phyloP scores from a whole-genome alignment of 257 asterid species.

The Penstemon eatonii region DNA sequence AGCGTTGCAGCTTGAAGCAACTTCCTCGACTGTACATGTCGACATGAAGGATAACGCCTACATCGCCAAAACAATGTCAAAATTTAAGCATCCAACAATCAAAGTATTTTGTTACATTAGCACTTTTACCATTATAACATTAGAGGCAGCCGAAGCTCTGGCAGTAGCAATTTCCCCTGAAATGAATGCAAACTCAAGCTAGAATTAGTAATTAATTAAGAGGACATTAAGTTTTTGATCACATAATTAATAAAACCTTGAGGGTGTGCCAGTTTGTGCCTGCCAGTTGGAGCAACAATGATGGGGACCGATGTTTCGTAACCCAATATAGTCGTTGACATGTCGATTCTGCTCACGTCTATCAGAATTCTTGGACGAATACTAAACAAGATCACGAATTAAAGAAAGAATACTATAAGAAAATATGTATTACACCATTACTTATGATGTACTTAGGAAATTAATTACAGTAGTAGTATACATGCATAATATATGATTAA shows the following conservation, averaged over 20 bases:
- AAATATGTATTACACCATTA: neutral
- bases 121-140: constrained; percentile 53
- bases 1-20: constrained; percentile 64
- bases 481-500: neutral
- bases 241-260: constrained; percentile 38
- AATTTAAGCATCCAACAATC: neutral
- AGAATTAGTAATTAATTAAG: neutral
- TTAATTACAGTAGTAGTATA: neutral
- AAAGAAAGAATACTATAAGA: neutral
- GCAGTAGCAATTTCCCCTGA: constrained; percentile 72
- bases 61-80: neutral
- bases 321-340: constrained; percentile 50
- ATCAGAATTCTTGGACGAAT: constrained; percentile 57
- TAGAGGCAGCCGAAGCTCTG: constrained; percentile 56
- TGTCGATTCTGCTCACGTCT: constrained; percentile 56
- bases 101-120: neutral
- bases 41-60: constrained; percentile 58
- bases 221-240: neutral
- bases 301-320: constrained; percentile 51
- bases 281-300: constrained; percentile 54
- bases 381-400: constrained; percentile 27
- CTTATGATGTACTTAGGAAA: neutral
- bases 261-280: constrained; percentile 58
- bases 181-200: constrained; percentile 7
- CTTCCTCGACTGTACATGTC: constrained; percentile 61